A percentile compares a stretch with the other conserved stretches of the same genome.
These are phyloP conservation scores for Byssothecium circinans DNA, from an alignment of 2,329 filamentous ascomycete species.

Conservation along the genomic window DNA sequence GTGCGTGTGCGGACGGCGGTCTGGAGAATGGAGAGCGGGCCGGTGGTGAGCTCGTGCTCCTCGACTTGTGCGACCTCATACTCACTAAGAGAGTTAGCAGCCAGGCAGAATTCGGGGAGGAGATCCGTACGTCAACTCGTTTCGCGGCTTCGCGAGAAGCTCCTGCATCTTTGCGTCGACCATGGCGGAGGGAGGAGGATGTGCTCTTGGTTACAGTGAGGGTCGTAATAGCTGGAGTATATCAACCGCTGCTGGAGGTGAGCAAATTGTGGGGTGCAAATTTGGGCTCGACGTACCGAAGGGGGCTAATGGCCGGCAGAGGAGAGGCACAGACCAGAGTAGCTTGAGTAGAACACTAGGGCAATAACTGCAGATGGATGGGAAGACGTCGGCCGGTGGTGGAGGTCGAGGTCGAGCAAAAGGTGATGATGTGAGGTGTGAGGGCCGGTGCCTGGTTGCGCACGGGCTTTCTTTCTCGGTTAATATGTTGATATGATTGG, in stretches of 20 bases:
- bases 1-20: constrained; percentile 93
- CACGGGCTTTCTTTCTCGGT: too few relatives aligned
- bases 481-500: too few relatives aligned
- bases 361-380: constrained; percentile 33
- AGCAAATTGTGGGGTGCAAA: constrained; percentile 18
- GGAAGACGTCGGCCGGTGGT: constrained; percentile 21
- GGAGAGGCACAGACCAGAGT: constrained; percentile 24
- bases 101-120: constrained; percentile 11
- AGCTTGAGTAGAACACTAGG: constrained; percentile 23
- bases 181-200: constrained; percentile 14
- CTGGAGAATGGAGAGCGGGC: constrained; percentile 89
- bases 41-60: constrained; percentile 77
- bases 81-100: constrained; percentile 60
- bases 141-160: constrained; percentile 83
- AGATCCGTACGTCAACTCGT: constrained; percentile 76
- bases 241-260: too few relatives aligned
- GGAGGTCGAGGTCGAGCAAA: constrained; percentile 22
- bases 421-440: too few relatives aligned
- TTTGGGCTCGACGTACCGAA: constrained; percentile 12
- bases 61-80: constrained; percentile 85
- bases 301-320: constrained; percentile 14
- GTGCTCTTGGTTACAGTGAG: too few relatives aligned
- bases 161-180: constrained; percentile 59
- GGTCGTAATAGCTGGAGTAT: too few relatives aligned
- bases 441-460: constrained; percentile 21